Evolutionary conservation across 2,329 filamentous ascomycete genomes (phyloP), one percentile per base, ranked within the genome.

Genomic region (Coniella vitis): DNA sequence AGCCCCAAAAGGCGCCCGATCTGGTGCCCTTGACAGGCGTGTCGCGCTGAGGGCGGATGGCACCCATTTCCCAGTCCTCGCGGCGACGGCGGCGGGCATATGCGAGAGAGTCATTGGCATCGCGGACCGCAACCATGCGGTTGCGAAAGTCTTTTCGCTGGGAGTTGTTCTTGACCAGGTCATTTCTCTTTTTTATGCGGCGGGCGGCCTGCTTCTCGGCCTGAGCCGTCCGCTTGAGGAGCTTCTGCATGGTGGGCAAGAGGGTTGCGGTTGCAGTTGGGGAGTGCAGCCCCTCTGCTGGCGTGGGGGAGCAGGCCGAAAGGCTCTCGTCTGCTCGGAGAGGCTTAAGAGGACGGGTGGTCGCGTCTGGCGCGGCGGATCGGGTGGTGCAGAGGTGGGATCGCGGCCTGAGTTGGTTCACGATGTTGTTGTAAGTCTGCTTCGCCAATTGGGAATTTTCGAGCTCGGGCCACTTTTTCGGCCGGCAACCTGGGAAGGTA

Each of bases 11-110:
- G 53, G 84, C 74, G 54, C 83, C 88, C n/a, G n/a, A n/a, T n/a
- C n/a, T n/a, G 61, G 82, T 85, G 41, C 76, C 74, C 38, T 67
- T 58, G 1, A 72, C 69, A 52, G 84, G 86, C 35, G 83, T 70
- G 66, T 93, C 85, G 58, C 83, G 77, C 62, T 84, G 84, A 2
- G 90, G 90, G 3, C 89, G 84, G 55, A 95, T 63, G 8, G 86
- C 78, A 0, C 90, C 91, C 56, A 89, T 68, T 55, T 84, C 72
- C 81, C 86, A 95, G 65, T 91, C 84, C 63, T 95, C 86, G 53
- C 75, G 77, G 46, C 86, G 78, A 34, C 45, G 46, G 38, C 25
- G 48, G 34, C 25, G 22, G 21, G 52, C 52, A 3, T 46, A 35
- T 20, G 36, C 29, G n/a, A 54, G 42, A 16, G 37, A 39, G 14